Evolutionary conservation across 1,284 basidiomycete species (phyloP), one percentile per base, ranked within the genome.

Genomic region (Trichosporon asahii): DNA sequence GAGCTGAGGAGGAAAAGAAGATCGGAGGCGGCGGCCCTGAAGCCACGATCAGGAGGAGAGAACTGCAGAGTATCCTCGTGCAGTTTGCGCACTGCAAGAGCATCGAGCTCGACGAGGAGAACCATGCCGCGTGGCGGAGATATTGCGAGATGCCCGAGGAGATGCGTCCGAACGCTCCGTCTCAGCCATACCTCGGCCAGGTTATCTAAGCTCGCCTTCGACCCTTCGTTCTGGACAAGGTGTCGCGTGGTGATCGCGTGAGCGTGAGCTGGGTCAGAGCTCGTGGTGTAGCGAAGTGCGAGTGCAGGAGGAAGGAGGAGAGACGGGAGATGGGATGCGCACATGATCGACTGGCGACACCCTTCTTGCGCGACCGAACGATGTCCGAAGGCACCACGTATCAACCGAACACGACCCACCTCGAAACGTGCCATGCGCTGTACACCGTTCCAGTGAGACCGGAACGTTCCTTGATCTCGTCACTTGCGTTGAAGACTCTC

Each of bases 61-160:
- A 73, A 14, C 40, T 73, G 64, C 40, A 68, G 23, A 55, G 40
- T 18, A 67, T 73, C n/a, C 72, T 73, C 18, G 61, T 73, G 6
- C 70, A 57, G 8, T 64, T 69, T 18, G 18, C 25, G 9, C 60
- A 69, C 3, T 49, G 71, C 11, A 37, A 11, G 4, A 4, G 40
- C 18, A 66, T 71, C 15, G 29, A 57, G 8, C 55, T 71, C 4
- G 49, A 27, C n/a, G 65, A 64, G 2, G 35, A 33, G n/a, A 65
- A 70, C 25, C 65, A 66, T 0, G 40, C 4, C 1, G 31, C 53
- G 0, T 73, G 70, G 70, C 37, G 49, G 0, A 4, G 31, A 3
- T 69, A 65, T 9, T 29, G 49, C 1, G 65, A 65, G 6, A 65
- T 70, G 23, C 21, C 27, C 33, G 18, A 23, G 35, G 33, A 66